Percentiles rank a stretch among this genome's conserved stretches.
Evolutionary conservation across 2,329 filamentous ascomycete species (phyloP).

Genomic region (Salinomyces thailandicus): DNA sequence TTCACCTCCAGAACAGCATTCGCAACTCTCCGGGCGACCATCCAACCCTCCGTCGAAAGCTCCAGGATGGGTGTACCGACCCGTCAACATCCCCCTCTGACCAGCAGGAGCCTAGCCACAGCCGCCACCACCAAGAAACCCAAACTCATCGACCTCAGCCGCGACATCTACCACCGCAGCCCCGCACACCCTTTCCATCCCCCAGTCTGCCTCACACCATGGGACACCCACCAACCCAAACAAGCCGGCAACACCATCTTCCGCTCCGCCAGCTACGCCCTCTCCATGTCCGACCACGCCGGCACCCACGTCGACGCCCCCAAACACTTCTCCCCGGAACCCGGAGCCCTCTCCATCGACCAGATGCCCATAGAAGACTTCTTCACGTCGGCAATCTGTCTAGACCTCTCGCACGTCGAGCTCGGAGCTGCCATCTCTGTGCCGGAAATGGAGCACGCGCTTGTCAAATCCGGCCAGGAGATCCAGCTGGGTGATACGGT

Average conservation of each 20-base stretch:
- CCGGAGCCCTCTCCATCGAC: constrained; percentile 18
- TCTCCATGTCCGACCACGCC: constrained; percentile 21
- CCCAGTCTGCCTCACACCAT: constrained; percentile 13
- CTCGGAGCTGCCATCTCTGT: constrained; percentile 15
- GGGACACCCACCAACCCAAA: constrained; percentile 22
- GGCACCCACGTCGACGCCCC: constrained; percentile 22
- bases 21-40: no score
- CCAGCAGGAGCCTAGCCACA: no score
- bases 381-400: constrained; percentile 18
- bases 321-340: constrained; percentile 20
- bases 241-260: constrained; percentile 18
- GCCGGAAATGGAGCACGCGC: constrained; percentile 16
- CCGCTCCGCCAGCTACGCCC: constrained; percentile 16
- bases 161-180: constrained; percentile 19
- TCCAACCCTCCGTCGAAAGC: no score
- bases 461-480: constrained; percentile 13
- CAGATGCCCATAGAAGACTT: constrained; percentile 21
- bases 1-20: no score
- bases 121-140: no score
- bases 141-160: constrained; percentile 16
- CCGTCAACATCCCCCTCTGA: no score
- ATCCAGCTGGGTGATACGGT: constrained; percentile 19
- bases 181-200: constrained; percentile 21
- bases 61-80: no score
- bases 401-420: constrained; percentile 20